A percentile compares a stretch with the other conserved stretches of the same genome.
Conservation (phyloP, 495 filamentous ascomycete genomes). For the Hypoxylon cercidicola region DNA sequence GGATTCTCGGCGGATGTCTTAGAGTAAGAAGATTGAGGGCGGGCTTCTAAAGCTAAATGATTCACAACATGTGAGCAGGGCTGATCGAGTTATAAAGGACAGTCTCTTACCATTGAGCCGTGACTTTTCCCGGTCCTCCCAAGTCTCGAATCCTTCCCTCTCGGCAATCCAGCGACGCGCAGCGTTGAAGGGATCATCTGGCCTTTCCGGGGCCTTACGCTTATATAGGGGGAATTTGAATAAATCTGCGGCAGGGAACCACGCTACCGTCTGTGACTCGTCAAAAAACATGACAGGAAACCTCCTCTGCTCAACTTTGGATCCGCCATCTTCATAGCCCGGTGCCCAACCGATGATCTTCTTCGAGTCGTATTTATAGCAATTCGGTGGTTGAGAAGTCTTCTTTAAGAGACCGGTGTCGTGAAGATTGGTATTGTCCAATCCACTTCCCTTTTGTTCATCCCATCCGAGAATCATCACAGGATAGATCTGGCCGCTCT, state of each 20-base stretch:
- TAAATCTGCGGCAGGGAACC: conserved; percentile 37
- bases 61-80: neutral
- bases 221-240: conserved; percentile 37
- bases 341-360: conserved; percentile 53
- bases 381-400: conserved; percentile 41
- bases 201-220: conserved; percentile 3
- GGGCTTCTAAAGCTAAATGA: neutral
- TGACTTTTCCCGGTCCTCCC: conserved; percentile 35
- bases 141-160: conserved; percentile 37
- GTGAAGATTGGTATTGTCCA: conserved; percentile 43
- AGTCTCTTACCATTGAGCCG: conserved; percentile 16
- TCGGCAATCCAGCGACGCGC: conserved; percentile 46
- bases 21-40: conserved; percentile 7
- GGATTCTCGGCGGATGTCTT: neutral
- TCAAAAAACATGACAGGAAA: conserved; percentile 59
- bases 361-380: conserved; percentile 45
- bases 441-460: conserved; percentile 47
- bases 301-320: conserved; percentile 45
- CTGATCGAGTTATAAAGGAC: neutral
- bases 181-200: conserved; percentile 37
- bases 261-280: conserved; percentile 25
- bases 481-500: conserved; percentile 44
- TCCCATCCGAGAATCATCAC: conserved; percentile 55
- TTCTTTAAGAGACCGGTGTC: conserved; percentile 48
- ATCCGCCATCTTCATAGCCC: conserved; percentile 53